Evolutionary conservation across 2,329 filamentous ascomycete species (phyloP).

Genomic region (Aspergillus sojae): DNA sequence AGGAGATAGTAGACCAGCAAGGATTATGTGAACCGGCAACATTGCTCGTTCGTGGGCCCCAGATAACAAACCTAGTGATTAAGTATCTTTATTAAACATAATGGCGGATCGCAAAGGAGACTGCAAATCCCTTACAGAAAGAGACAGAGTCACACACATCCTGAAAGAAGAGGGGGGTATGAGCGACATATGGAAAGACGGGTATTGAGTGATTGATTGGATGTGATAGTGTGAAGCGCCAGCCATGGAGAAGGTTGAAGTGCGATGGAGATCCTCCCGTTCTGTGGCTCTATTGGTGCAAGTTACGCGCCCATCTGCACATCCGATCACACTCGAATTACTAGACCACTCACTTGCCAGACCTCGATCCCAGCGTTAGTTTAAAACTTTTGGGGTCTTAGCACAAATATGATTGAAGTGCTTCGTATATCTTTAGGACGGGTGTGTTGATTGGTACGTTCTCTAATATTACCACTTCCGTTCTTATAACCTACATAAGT

Average conservation of each 20-base stretch:
- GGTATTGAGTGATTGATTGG: constrained; percentile 25
- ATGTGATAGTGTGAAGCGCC: constrained; percentile 32
- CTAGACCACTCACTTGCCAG: not conserved
- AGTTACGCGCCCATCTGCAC: constrained; percentile 33
- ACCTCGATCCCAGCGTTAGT: not conserved
- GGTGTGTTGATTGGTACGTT: not conserved
- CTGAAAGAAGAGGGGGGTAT: constrained; percentile 22
- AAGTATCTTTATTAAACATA: constrained; percentile 24
- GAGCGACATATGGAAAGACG: constrained; percentile 23
- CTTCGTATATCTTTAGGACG: not conserved
- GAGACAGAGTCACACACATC: constrained; percentile 23
- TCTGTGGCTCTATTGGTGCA: constrained; percentile 27
- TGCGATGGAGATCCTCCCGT: constrained; percentile 8
- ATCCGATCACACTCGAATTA: not conserved
- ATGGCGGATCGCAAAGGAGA: constrained; percentile 23
- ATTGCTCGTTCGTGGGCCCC: constrained; percentile 15
- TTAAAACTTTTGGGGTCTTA: not conserved
- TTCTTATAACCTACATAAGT: not conserved
- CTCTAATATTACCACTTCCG: not conserved
- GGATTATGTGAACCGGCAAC: constrained; percentile 14
- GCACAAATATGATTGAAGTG: not conserved
- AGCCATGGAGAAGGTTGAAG: constrained; percentile 6
- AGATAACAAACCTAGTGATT: constrained; percentile 17
- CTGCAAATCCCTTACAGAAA: constrained; percentile 32
- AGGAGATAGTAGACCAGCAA: constrained; percentile 12